Evolutionary conservation across 2,329 filamentous ascomycete genomes (phyloP).

Genomic region (Fusarium coicis): DNA sequence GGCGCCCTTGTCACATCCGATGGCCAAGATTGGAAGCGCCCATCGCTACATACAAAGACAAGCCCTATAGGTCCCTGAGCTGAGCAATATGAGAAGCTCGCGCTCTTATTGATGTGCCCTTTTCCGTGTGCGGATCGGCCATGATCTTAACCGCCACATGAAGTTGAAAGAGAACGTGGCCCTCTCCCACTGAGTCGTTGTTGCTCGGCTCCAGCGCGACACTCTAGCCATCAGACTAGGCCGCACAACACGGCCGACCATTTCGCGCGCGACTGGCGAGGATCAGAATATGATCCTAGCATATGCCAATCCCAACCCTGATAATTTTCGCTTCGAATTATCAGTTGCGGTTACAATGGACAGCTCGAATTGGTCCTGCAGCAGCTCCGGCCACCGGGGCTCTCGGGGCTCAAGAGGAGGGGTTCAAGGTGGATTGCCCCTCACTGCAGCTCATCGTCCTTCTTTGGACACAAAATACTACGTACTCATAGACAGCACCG

Average conservation of each 20-base stretch:
- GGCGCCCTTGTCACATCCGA: neutral
- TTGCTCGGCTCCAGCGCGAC: slow-evolving; percentile 37
- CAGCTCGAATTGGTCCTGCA: slow-evolving; percentile 32
- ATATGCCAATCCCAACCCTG: slow-evolving; percentile 30
- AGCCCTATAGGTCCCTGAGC: slow-evolving; percentile 16
- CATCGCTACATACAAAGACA: neutral
- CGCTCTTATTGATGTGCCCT: slow-evolving; percentile 23
- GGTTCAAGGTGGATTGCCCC: slow-evolving; percentile 35
- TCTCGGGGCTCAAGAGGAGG: slow-evolving; percentile 29
- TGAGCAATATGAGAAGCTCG: slow-evolving; percentile 20
- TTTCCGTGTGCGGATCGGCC: slow-evolving; percentile 30
- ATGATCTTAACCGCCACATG: slow-evolving; percentile 43
- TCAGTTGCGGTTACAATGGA: slow-evolving; percentile 32
- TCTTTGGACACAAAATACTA: slow-evolving; percentile 22
- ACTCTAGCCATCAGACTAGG: slow-evolving; percentile 36
- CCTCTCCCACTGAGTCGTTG: slow-evolving; percentile 46
- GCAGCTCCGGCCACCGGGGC: slow-evolving; percentile 33
- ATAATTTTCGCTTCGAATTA: slow-evolving; percentile 40
- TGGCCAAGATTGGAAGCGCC: neutral
- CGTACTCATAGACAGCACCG: slow-evolving; percentile 33
- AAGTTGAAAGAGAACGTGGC: slow-evolving; percentile 46
- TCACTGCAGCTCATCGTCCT: slow-evolving; percentile 31
- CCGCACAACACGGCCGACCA: slow-evolving; percentile 39
- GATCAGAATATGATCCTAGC: slow-evolving; percentile 27
- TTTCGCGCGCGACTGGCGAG: slow-evolving; percentile 41